Conservation (phyloP, 345 rosid genomes). For the Jatropha curcas region DNA sequence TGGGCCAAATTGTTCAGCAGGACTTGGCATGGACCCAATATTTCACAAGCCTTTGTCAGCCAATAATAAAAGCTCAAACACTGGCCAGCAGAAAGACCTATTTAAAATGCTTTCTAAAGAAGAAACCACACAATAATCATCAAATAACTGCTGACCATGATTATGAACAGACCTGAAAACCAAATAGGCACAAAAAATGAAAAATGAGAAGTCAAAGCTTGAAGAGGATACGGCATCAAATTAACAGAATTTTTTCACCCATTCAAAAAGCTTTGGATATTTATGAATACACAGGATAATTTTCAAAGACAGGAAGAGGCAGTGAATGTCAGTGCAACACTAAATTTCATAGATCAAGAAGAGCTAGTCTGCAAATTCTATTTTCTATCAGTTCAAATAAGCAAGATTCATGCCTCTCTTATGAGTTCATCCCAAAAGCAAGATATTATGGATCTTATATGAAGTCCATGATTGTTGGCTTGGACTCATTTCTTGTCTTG, state of each 20-base stretch:
- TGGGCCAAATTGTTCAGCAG: neutral
- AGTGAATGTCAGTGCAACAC: neutral
- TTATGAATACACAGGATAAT: too few relatives aligned
- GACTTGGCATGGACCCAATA: neutral
- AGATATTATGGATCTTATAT: neutral
- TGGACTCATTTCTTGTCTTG: neutral
- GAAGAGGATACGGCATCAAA: neutral
- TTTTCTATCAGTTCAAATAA: neutral
- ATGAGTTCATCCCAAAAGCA: neutral
- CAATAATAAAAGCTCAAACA: too few relatives aligned
- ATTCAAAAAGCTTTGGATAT: neutral
- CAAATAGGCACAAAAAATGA: neutral
- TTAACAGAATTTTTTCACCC: neutral
- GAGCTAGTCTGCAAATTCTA: neutral
- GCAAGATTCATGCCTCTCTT: neutral
- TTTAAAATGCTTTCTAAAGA: too few relatives aligned
- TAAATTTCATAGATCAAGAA: neutral
- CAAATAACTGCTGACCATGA: too few relatives aligned
- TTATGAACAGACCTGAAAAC: neutral
- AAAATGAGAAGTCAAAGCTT: neutral
- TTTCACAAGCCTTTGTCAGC: neutral
- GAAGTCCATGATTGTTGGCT: neutral
- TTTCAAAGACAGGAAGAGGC: neutral
- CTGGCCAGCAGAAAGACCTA: too few relatives aligned
- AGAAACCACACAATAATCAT: too few relatives aligned